A percentile compares a stretch with the other conserved stretches of the same genome.
These are phyloP conservation scores for Calocera viscosa DNA, from an alignment of 768 basidiomycete genomes.

Conservation along the genomic window DNA sequence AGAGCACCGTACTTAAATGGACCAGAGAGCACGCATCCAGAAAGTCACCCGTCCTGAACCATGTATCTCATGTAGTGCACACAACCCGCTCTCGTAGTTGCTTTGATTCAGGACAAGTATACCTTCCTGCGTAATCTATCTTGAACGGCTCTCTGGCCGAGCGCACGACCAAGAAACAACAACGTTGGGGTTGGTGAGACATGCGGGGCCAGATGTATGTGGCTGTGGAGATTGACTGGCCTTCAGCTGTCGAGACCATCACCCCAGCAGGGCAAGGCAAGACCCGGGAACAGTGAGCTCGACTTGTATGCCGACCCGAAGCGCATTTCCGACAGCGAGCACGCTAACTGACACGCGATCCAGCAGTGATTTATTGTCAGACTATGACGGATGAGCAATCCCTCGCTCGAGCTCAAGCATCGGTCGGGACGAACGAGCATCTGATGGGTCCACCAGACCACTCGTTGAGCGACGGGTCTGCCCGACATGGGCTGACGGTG, in stretches of 20 bases:
- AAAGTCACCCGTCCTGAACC: neutral
- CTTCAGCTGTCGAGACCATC: neutral
- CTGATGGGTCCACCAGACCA: slow-evolving; percentile 8
- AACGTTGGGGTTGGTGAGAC: neutral
- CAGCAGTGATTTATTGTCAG: neutral
- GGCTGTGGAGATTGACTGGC: neutral
- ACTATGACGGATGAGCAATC: neutral
- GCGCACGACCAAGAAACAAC: neutral
- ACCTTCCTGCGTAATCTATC: too few species aligned
- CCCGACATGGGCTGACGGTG: neutral
- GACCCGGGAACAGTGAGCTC: slow-evolving; percentile 7
- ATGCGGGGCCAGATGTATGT: neutral
- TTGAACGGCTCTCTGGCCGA: too few species aligned
- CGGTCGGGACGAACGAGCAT: neutral
- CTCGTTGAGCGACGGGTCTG: neutral
- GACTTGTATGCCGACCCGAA: neutral
- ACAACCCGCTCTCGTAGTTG: too few species aligned
- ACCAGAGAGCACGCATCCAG: neutral
- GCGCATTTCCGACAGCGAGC: neutral
- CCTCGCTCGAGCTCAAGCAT: neutral
- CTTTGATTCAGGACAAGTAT: too few species aligned
- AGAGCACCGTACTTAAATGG: too few species aligned
- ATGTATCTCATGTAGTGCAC: neutral
- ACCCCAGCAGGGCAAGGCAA: slow-evolving; percentile 8
- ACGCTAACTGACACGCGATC: neutral